Conservation (phyloP, 805 yeast species). For the Clavispora santaluciae region DNA sequence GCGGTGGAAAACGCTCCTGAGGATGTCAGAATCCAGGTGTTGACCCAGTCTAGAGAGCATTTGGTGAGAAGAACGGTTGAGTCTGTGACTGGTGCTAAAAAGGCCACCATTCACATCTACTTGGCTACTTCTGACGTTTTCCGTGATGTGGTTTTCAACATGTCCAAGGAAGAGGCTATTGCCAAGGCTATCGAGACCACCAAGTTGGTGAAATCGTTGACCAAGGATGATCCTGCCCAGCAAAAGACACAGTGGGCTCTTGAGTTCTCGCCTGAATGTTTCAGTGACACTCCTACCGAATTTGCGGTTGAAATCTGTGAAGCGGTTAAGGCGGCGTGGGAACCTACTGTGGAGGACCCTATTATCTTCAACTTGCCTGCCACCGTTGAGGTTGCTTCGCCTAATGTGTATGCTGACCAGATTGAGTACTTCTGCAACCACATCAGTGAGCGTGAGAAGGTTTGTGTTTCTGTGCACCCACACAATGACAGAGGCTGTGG, state of each 20-base stretch:
- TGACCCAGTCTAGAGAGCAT: slow-evolving; percentile 73
- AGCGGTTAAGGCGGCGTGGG: slow-evolving; percentile 74
- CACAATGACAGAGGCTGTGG: slow-evolving; percentile 87
- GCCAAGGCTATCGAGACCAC: slow-evolving; percentile 61
- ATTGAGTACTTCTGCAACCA: slow-evolving; percentile 65
- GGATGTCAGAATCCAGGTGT: slow-evolving; percentile 73
- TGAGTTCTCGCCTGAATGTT: slow-evolving; percentile 79
- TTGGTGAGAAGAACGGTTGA: slow-evolving; percentile 69
- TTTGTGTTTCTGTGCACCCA: slow-evolving; percentile 73
- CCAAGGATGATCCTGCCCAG: slow-evolving; percentile 60
- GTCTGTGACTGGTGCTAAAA: slow-evolving; percentile 66
- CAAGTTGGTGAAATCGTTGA: slow-evolving; percentile 55
- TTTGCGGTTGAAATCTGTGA: slow-evolving; percentile 64
- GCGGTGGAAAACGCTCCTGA: slow-evolving; percentile 71
- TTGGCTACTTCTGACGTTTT: slow-evolving; percentile 73
- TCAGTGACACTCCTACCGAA: slow-evolving; percentile 64
- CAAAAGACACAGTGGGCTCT: slow-evolving; percentile 61
- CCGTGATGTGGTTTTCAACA: slow-evolving; percentile 64
- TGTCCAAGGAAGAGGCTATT: slow-evolving; percentile 55
- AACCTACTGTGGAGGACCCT: slow-evolving; percentile 57
- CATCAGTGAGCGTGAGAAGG: slow-evolving; percentile 61
- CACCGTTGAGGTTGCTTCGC: slow-evolving; percentile 77
- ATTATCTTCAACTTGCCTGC: slow-evolving; percentile 82
- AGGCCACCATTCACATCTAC: slow-evolving; percentile 72
- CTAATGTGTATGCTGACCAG: slow-evolving; percentile 81